Percentiles rank a stretch among this genome's conserved stretches.
Conservation (phyloP, 768 basidiomycete genomes). For the Lactarius hatsudake region DNA sequence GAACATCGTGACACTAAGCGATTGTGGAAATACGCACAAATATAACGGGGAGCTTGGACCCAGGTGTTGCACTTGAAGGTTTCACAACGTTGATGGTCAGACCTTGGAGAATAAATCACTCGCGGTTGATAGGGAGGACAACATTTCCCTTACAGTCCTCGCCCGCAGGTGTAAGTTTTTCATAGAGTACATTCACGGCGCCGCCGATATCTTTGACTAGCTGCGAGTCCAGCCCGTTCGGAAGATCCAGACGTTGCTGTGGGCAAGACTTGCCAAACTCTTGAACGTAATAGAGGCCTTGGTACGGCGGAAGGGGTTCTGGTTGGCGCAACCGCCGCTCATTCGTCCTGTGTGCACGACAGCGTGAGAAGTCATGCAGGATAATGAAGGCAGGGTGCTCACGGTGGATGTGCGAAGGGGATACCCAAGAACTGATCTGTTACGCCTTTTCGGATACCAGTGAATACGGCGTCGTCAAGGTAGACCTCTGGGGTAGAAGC, state of each 20-base stretch:
- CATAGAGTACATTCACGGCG: constrained; percentile 6
- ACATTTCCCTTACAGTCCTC: constrained; percentile 30
- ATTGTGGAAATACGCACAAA: constrained; percentile 23
- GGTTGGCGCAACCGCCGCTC: constrained; percentile 40
- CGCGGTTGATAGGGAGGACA: not conserved
- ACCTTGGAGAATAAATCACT: constrained; percentile 22
- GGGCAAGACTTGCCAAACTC: constrained; percentile 31
- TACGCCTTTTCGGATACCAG: constrained; percentile 30
- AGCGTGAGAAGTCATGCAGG: no score
- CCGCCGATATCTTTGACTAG: not conserved
- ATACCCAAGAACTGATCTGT: constrained; percentile 40
- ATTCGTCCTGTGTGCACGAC: constrained; percentile 30
- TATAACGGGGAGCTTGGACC: constrained; percentile 29
- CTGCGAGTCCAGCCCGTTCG: not conserved
- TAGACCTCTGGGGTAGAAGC: constrained; percentile 22
- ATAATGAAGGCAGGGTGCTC: constrained; percentile 15
- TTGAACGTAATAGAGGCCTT: constrained; percentile 26
- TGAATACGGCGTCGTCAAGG: constrained; percentile 34
- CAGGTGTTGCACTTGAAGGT: constrained; percentile 19
- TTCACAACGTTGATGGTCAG: constrained; percentile 31
- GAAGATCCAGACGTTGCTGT: constrained; percentile 28
- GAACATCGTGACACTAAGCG: not conserved
- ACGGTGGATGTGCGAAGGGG: constrained; percentile 42
- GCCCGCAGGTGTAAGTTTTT: constrained; percentile 8
- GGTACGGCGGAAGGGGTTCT: constrained; percentile 19